A percentile compares a stretch with the other conserved stretches of the same genome.
Evolutionary conservation across 257 asterid species (phyloP).

Genomic region (Solanum chilense): DNA sequence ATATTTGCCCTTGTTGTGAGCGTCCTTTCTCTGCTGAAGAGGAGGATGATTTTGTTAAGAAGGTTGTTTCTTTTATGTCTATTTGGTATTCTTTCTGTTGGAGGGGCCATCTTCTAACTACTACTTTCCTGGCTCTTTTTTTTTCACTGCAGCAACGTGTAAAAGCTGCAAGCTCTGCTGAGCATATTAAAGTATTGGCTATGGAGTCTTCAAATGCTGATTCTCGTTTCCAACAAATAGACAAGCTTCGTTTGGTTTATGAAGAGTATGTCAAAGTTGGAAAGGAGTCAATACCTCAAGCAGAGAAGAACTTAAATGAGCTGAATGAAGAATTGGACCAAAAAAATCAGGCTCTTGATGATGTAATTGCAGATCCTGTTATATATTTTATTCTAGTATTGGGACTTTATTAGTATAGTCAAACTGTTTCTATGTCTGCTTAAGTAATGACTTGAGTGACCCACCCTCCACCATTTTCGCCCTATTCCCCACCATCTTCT

Average conservation of each 20-base stretch:
- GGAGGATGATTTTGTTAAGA: conserved; percentile 85
- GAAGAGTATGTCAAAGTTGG: conserved; percentile 69
- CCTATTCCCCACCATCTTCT: neutral
- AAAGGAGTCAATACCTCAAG: conserved; percentile 66
- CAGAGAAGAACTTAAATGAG: conserved; percentile 56
- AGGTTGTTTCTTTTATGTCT: conserved; percentile 29
- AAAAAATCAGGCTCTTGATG: conserved; percentile 83
- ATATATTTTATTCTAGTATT: neutral
- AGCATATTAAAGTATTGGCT: conserved; percentile 44
- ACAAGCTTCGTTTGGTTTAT: conserved; percentile 63
- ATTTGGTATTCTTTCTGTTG: neutral
- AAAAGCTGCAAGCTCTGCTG: conserved; percentile 48
- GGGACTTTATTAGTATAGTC: neutral
- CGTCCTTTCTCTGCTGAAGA: conserved; percentile 80
- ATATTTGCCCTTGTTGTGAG: conserved; percentile 87
- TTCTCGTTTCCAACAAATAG: conserved; percentile 74
- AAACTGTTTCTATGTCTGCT: neutral
- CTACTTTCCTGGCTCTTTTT: neutral
- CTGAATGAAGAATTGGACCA: conserved; percentile 66
- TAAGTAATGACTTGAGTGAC: neutral
- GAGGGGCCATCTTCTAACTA: neutral
- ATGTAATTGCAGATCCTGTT: conserved; percentile 34
- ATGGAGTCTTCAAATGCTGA: conserved; percentile 59
- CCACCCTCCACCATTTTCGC: neutral
- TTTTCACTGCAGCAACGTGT: conserved; percentile 62